These are phyloP conservation scores for Trichoderma oligosporum DNA, from an alignment of 2,329 filamentous ascomycete species.

Conservation along the genomic window DNA sequence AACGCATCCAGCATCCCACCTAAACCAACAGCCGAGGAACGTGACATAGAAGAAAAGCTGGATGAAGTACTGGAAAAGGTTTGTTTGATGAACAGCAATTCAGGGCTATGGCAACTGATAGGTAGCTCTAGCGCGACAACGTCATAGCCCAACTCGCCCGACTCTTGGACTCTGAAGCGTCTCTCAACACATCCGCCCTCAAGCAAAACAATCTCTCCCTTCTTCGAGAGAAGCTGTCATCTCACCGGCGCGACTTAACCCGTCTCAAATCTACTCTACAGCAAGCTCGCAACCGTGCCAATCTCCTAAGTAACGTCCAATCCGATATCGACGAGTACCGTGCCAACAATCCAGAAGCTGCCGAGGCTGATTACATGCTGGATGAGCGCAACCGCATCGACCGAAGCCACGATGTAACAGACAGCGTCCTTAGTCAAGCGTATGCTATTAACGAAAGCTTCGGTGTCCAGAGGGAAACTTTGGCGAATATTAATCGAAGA, in stretches of 20 bases:
- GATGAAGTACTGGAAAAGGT: slow-evolving; percentile 82
- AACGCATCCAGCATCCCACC: slow-evolving; percentile 72
- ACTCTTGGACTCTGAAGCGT: slow-evolving; percentile 87
- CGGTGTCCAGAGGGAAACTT: slow-evolving; percentile 76
- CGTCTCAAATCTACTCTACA: slow-evolving; percentile 70
- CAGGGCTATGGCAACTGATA: background rate
- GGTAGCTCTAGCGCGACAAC: slow-evolving; percentile 64
- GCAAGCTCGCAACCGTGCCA: slow-evolving; percentile 79
- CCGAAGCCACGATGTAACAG: slow-evolving; percentile 82
- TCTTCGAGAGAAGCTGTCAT: slow-evolving; percentile 81
- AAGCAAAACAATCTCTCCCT: slow-evolving; percentile 95
- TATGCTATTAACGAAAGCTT: slow-evolving; percentile 97
- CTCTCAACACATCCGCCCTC: slow-evolving; percentile 82
- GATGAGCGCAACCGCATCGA: slow-evolving; percentile 83
- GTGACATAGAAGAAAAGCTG: slow-evolving; percentile 72
- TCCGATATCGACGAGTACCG: slow-evolving; percentile 90
- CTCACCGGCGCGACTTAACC: slow-evolving; percentile 78
- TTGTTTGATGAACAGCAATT: slow-evolving; percentile 21
- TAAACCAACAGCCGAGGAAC: slow-evolving; percentile 83
- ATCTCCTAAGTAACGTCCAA: slow-evolving; percentile 85
- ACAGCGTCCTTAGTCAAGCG: slow-evolving; percentile 87
- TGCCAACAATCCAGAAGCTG: slow-evolving; percentile 71
- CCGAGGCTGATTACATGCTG: slow-evolving; percentile 96
- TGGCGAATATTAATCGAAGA: slow-evolving; percentile 82
- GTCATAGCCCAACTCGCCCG: slow-evolving; percentile 79